Percentiles rank a stretch among this genome's conserved stretches.
phyloP scores from a whole-genome alignment of 2,329 filamentous ascomycete species.

The Aspergillus ruber region DNA sequence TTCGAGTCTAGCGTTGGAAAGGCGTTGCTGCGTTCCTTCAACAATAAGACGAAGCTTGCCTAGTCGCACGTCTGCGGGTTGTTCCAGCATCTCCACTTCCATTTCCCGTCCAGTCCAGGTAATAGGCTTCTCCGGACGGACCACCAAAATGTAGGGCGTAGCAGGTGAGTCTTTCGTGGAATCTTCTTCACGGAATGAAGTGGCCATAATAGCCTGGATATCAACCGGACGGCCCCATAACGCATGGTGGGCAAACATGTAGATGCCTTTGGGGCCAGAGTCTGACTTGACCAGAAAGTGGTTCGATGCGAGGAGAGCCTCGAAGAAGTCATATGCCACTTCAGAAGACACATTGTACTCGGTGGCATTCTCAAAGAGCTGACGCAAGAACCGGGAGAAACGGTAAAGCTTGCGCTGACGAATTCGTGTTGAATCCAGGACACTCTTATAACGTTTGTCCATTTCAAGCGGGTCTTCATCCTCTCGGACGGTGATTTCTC shows the following conservation, averaged over 20 bases:
- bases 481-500: constrained; percentile 75
- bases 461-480: constrained; percentile 81
- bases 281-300: constrained; percentile 78
- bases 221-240: constrained; percentile 70
- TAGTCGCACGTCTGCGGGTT: constrained; percentile 75
- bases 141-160: constrained; percentile 77
- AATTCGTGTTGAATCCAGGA: constrained; percentile 90
- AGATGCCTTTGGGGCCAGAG: constrained; percentile 67
- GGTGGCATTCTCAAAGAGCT: constrained; percentile 92
- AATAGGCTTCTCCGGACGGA: constrained; percentile 72
- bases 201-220: constrained; percentile 78
- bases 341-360: constrained; percentile 79
- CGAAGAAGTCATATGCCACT: constrained; percentile 68
- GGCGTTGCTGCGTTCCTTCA: constrained; percentile 71
- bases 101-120: constrained; percentile 77
- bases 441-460: constrained; percentile 95
- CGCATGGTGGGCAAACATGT: constrained; percentile 77
- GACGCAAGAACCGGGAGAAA: constrained; percentile 82
- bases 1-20: constrained; percentile 69
- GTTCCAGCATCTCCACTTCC: constrained; percentile 64
- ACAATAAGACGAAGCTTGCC: constrained; percentile 85
- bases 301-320: constrained; percentile 70
- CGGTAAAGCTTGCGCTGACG: constrained; percentile 94
- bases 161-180: constrained; percentile 61
- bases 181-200: constrained; percentile 65